A percentile compares a stretch with the other conserved stretches of the same genome.
Evolutionary conservation across 1,284 basidiomycete genomes (phyloP).

Genomic region (Trametes sp.): DNA sequence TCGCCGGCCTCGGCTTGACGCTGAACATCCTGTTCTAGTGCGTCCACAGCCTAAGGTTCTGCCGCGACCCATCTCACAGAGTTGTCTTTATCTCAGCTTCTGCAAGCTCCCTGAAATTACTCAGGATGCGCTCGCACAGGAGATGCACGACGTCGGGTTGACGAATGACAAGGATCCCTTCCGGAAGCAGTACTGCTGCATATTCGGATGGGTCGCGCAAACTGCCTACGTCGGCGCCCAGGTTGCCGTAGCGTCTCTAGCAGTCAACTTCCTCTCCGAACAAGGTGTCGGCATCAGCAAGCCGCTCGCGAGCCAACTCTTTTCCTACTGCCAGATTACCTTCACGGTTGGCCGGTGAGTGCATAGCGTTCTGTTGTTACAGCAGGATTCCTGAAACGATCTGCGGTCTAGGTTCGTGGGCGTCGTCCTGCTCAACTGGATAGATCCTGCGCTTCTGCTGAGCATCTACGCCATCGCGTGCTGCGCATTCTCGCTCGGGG

Average conservation of each 20-base stretch:
- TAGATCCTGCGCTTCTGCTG: slow-evolving; percentile 73
- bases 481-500: slow-evolving; percentile 59
- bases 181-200: slow-evolving; percentile 74
- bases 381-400: not conserved
- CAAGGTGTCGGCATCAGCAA: slow-evolving; percentile 65
- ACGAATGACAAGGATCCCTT: slow-evolving; percentile 62
- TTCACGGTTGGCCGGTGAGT: slow-evolving; percentile 72
- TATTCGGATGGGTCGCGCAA: slow-evolving; percentile 77
- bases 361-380: not conserved
- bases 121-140: slow-evolving; percentile 65
- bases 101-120: slow-evolving; percentile 80
- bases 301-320: slow-evolving; percentile 64
- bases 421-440: slow-evolving; percentile 67
- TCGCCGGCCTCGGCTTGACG: slow-evolving; percentile 67
- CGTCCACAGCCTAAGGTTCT: slow-evolving; percentile 31
- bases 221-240: slow-evolving; percentile 79
- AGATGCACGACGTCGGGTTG: slow-evolving; percentile 55
- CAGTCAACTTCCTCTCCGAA: slow-evolving; percentile 74
- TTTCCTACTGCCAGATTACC: slow-evolving; percentile 77
- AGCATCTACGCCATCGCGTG: slow-evolving; percentile 61
- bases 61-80: no score
- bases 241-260: slow-evolving; percentile 76
- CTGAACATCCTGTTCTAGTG: slow-evolving; percentile 76
- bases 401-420: slow-evolving; percentile 60
- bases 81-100: no score